Conservation (phyloP, 73 alveolate genomes). For the Durusdinium trenchii region DNA sequence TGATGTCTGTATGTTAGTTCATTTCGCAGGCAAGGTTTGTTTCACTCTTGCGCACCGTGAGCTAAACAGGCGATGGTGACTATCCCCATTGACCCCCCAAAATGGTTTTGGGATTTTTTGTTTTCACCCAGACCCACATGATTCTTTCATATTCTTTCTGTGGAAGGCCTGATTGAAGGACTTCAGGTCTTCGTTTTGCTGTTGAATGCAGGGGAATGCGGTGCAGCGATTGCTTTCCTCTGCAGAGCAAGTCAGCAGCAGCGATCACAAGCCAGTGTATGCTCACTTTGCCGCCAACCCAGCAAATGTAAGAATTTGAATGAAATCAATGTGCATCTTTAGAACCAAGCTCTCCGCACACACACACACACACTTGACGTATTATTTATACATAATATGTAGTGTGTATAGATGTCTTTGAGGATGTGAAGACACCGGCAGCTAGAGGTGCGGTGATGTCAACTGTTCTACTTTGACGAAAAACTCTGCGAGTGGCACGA, state of each 20-base stretch:
- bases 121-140: too few relatives aligned
- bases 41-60: too few relatives aligned
- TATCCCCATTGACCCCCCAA: too few relatives aligned
- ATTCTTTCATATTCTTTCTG: too few relatives aligned
- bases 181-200: too few relatives aligned
- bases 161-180: too few relatives aligned
- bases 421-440: slow-evolving; percentile 49
- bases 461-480: background rate
- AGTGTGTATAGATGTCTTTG: background rate
- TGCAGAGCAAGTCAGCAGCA: slow-evolving; percentile 59
- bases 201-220: slow-evolving; percentile 45
- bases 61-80: too few relatives aligned
- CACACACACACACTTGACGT: background rate
- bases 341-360: background rate
- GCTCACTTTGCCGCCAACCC: slow-evolving; percentile 31
- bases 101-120: too few relatives aligned
- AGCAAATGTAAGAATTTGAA: background rate
- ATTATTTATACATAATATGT: background rate
- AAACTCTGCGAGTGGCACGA: background rate
- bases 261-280: slow-evolving; percentile 89
- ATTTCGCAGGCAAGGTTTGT: too few relatives aligned
- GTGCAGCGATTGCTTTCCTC: slow-evolving; percentile 26
- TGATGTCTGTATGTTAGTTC: too few relatives aligned
- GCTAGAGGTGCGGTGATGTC: slow-evolving; percentile 27
- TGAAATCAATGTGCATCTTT: background rate